phyloP scores from a whole-genome alignment of 805 yeast species.

The Barnettozyma salicaria region DNA sequence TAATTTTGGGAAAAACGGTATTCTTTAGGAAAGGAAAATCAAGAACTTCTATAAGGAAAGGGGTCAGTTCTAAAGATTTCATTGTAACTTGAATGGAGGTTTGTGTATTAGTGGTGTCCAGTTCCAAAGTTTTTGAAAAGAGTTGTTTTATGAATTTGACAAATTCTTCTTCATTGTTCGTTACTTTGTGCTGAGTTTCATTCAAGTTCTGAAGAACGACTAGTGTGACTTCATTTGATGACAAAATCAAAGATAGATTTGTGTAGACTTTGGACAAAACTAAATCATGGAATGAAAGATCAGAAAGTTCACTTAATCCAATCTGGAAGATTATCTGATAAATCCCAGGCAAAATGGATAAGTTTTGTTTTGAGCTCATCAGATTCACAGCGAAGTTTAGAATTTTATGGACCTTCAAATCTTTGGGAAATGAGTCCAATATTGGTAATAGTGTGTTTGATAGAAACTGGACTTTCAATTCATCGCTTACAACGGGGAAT shows the following conservation, averaged over 20 bases:
- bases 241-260: constrained; percentile 29
- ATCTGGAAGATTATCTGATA: constrained; percentile 54
- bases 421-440: constrained; percentile 5
- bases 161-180: constrained; percentile 42
- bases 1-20: constrained; percentile 65
- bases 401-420: constrained; percentile 47
- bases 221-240: constrained; percentile 34
- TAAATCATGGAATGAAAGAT: constrained; percentile 69
- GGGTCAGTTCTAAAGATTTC: constrained; percentile 39
- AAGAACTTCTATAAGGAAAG: constrained; percentile 38
- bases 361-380: constrained; percentile 35
- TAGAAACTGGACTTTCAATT: constrained; percentile 7
- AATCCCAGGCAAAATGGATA: constrained; percentile 38
- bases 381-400: constrained; percentile 60
- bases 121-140: constrained; percentile 29
- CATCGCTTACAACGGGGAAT: constrained; percentile 6
- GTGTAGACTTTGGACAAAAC: constrained; percentile 39
- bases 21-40: constrained; percentile 71
- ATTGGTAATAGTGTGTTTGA: constrained; percentile 9
- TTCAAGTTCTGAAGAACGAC: constrained; percentile 44
- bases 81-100: constrained; percentile 44
- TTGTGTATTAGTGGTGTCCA: constrained; percentile 9
- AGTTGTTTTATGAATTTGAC: constrained; percentile 41
- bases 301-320: constrained; percentile 56
- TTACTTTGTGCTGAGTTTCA: constrained; percentile 41